Conservation (phyloP, 2,329 filamentous ascomycete species). For the Tetracladium maxilliforme region DNA sequence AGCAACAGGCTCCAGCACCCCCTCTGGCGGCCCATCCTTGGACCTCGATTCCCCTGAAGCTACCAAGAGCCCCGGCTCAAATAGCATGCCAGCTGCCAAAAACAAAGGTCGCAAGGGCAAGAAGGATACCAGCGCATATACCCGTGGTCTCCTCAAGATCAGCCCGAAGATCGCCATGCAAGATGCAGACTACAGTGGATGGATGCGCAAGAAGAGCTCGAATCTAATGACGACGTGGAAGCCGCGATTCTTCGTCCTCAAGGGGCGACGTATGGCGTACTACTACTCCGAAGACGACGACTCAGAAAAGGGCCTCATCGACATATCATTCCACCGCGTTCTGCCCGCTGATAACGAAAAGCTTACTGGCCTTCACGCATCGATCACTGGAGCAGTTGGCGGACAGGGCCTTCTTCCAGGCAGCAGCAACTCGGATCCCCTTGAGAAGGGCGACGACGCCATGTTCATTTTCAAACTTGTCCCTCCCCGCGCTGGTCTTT, state of each 20-base stretch:
- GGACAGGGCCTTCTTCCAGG: no score
- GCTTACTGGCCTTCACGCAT: slow-evolving; percentile 80
- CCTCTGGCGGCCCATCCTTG: slow-evolving; percentile 52
- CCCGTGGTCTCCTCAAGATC: slow-evolving; percentile 69
- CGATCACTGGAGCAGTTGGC: slow-evolving; percentile 78
- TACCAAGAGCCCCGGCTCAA: slow-evolving; percentile 37
- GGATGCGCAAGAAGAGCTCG: slow-evolving; percentile 99
- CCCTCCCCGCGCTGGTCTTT: slow-evolving; percentile 74
- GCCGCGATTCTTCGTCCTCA: slow-evolving; percentile 85
- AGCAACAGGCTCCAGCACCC: slow-evolving; percentile 62
- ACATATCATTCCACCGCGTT: slow-evolving; percentile 96
- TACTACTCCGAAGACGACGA: slow-evolving; percentile 91
- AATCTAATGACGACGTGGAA: slow-evolving; percentile 98
- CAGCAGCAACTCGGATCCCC: slow-evolving; percentile 38
- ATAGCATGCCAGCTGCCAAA: slow-evolving; percentile 21
- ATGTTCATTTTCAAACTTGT: slow-evolving; percentile 98
- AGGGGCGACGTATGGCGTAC: slow-evolving; percentile 81
- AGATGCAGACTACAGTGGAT: slow-evolving; percentile 84
- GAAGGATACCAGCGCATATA: slow-evolving; percentile 91
- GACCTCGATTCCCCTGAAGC: slow-evolving; percentile 64
- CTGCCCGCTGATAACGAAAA: slow-evolving; percentile 85
- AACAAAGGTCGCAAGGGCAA: slow-evolving; percentile 55
- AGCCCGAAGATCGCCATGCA: slow-evolving; percentile 70
- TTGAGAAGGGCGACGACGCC: slow-evolving; percentile 40
- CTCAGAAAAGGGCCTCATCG: slow-evolving; percentile 88